Base-by-base conservation (phyloP, 768 basidiomycete genomes). In the Pisolithus tinctorius region DNA sequence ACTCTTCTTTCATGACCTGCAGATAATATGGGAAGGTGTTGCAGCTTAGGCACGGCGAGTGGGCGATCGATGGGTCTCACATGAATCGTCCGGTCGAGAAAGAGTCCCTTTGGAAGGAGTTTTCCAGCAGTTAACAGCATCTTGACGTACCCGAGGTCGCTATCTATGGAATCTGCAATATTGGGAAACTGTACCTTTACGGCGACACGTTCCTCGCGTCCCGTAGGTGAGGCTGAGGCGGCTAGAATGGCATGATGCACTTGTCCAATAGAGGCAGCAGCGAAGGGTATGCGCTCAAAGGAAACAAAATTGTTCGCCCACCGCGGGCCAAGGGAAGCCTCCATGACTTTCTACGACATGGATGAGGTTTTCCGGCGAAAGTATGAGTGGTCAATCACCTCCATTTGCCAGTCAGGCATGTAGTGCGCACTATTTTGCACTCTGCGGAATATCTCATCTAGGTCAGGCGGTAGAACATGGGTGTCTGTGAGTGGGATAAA, bases 341-440 rank as follows among this genome's bases (percentile, higher is more conserved):
- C 63, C 69, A 99, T 77, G 29, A 93, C 93, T 87, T 81, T 61
- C 79, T 82, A 57, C 5, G 20, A 25, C 7, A 38, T 26, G 47
- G 26, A 38, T 4, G 38, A 47, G 50, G 42, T n/a, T 13, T 4
- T 29, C 25, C 42, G 5, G 26, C 38, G 37, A 1, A 53, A 8
- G 9, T 43, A 52, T 30, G 49, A 23, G 16, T 38, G 39, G 9
- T 26, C 5, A 63, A 69, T 17, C 14, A 91, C 94, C 80, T 94
- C 88, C 84, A 97, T 88, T 64, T 99, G 95, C 88, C 88, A 94
- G 58, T 95, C 87, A 0, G 95, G 95, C 95, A 99, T 99, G 65
- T 97, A 97, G 67, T 99, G 92, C 1, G 95, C 95, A 58, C 86
- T 83, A 57, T 95, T 90, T 63, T 98, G 95, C 0, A 99, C 94